Percentiles rank a stretch among this genome's conserved stretches.
Conservation (phyloP, 1,139 yeast species). For the Schizosaccharomyces versatilis region DNA sequence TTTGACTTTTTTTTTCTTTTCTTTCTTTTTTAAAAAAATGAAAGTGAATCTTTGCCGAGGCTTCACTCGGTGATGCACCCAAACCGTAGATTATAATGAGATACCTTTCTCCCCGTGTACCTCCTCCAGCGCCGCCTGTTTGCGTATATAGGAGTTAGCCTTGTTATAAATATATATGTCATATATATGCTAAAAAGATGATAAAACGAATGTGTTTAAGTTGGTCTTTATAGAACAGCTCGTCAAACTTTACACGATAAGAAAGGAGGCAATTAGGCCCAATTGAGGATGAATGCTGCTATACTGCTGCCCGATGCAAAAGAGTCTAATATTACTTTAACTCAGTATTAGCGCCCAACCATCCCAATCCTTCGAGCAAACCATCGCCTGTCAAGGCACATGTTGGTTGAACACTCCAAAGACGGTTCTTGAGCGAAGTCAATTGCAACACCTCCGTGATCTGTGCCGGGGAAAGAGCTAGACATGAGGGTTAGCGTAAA, state of each 20-base stretch:
- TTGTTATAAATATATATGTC: too few relatives aligned
- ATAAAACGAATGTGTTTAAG: too few relatives aligned
- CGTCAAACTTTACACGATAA: not conserved
- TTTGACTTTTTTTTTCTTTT: too few relatives aligned
- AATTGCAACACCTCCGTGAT: constrained; percentile 67
- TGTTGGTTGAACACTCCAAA: constrained; percentile 77
- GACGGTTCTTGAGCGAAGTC: constrained; percentile 65
- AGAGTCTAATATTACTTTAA: not conserved
- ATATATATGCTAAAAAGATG: too few relatives aligned
- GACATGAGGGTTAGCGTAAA: not conserved
- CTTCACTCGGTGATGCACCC: too few relatives aligned
- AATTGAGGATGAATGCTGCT: not conserved
- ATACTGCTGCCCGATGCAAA: not conserved
- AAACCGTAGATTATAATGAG: too few relatives aligned
- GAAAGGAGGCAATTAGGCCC: not conserved
- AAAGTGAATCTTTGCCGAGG: too few relatives aligned
- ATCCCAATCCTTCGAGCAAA: constrained; percentile 52
- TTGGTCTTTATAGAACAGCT: too few relatives aligned
- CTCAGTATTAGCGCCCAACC: not conserved
- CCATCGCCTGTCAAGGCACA: constrained; percentile 88
- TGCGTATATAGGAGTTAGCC: too few relatives aligned
- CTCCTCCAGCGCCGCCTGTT: too few relatives aligned
- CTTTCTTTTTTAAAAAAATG: too few relatives aligned
- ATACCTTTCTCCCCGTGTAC: too few relatives aligned
- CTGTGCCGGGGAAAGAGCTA: constrained; percentile 74